Base-by-base conservation (phyloP, 176 grass and related monocot genomes). In the Dactylis glomerata region DNA sequence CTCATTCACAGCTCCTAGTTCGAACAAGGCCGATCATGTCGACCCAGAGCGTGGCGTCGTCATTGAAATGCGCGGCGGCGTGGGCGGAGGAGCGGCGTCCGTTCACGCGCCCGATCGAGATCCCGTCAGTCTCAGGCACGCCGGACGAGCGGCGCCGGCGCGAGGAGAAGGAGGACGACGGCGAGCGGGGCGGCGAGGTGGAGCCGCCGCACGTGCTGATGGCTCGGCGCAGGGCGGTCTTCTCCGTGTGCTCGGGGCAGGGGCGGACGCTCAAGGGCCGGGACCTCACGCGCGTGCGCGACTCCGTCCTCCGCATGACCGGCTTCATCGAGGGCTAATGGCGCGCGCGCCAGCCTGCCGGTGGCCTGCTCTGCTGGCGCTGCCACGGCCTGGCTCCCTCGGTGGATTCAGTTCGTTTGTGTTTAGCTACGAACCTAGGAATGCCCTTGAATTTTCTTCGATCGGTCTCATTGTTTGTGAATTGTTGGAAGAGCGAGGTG, bases 241-340 rank as follows among this genome's bases (percentile, higher is more conserved):
- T 75, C 47, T 93, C 91, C 30, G 55, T 96, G 56, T 90, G 91
- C 81, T 84, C 71, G 20, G 88, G 91, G 31, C 87, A 96, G 31
- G 93, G 88, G 3, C 85, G 93, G 68, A 89, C 93, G 72, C 91
- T 96, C 77, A 96, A 90, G 82, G 93, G 93, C 23, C 83, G 93
- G 4, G 91, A 96, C 76, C 91, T 93, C 37, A 38, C 81, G 5
- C 86, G 87, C 49, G 59, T 84, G 24, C 85, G 93, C 41, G 89
- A 96, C 28, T 82, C 93, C 68, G 83, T 96, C 66, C 89, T 92
- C 27, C 88, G 86, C 30, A 96, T 93, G 93, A 96, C 93, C 58
- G 93, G 93, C 62, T 96, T 89, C 86, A 83, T 96, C 61, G 93
- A 96, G 84, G 70, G 82, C 80, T 90, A 85, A 1, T 23, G 11